Conservation (phyloP, 2,329 filamentous ascomycete genomes). For the Trichoderma citrinoviride region DNA sequence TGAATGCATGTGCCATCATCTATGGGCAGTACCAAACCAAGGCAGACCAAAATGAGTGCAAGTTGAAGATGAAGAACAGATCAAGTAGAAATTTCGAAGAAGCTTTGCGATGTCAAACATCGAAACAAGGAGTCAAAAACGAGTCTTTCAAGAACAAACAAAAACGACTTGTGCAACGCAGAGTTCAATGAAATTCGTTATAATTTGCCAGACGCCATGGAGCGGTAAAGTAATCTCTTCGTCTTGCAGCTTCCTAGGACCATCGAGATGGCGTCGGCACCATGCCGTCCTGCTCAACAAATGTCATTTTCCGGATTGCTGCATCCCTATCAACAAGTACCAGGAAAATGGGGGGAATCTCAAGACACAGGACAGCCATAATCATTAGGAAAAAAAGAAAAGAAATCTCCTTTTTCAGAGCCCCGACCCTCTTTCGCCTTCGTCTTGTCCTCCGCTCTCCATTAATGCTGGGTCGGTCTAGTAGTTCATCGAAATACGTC, state of each 20-base stretch:
- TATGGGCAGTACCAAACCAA: not conserved
- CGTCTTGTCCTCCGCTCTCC: slow-evolving; percentile 13
- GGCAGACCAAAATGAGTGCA: not conserved
- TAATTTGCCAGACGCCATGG: slow-evolving; percentile 19
- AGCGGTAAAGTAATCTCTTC: slow-evolving; percentile 8
- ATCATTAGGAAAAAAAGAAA: slow-evolving; percentile 21
- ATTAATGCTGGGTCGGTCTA: slow-evolving; percentile 20
- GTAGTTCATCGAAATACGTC: slow-evolving; percentile 17
- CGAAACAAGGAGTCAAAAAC: slow-evolving; percentile 10
- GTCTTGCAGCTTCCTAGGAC: slow-evolving; percentile 14
- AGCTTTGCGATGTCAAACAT: not conserved
- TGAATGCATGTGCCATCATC: not conserved
- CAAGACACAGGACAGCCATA: slow-evolving; percentile 19
- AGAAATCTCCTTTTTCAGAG: slow-evolving; percentile 11
- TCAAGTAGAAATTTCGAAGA: not conserved
- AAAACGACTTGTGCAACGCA: slow-evolving; percentile 22
- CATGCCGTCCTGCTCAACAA: slow-evolving; percentile 18
- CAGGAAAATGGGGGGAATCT: slow-evolving; percentile 16
- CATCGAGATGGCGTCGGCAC: slow-evolving; percentile 15
- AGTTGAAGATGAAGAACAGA: not conserved
- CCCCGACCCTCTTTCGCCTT: slow-evolving; percentile 5
- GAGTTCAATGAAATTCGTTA: slow-evolving; percentile 16
- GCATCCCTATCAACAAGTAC: slow-evolving; percentile 17
- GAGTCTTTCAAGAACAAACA: not conserved
- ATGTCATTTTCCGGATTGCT: slow-evolving; percentile 21